Base-by-base conservation (phyloP, 148 eudicot species). In the Rhododendron molle region DNA sequence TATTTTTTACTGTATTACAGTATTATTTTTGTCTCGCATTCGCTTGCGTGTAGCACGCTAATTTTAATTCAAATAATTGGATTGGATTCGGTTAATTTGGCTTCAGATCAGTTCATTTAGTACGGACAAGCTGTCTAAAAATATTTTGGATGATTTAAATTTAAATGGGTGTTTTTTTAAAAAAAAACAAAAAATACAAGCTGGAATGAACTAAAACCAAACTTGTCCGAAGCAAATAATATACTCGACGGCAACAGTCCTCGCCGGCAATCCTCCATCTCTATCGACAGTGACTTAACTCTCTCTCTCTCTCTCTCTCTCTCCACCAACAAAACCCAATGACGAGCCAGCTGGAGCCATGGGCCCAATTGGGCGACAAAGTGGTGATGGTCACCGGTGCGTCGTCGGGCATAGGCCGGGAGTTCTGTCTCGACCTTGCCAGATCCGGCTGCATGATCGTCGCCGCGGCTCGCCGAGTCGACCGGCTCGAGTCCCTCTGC, bases 361-460 rank as follows among this genome's bases (percentile, higher is more conserved):
- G 87, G 87, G 5, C 11, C 28, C 60, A 85, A 12, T 43, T 85
- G 44, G 84, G 23, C 14, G 84, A 32, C 46, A 89, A 87, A 77
- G 85, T 87, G 14, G 91, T 89, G 50, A 82, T 89, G 89, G 87
- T 88, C 78, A 34, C 85, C 67, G 50, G 83, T 6, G 87, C 87
- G 2, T 85, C 87, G 6, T 60, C 87, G 11, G 87, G 87, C n/a
- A 80, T 85, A 8, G 90, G 90, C 76, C 13, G 84, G 2, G 89
- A 83, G 0, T 67, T 85, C 21, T 87, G 86, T 43, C 76, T 89
- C 26, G 85, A 87, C 81, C 47, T 89, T 7, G 88, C 90, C 32
- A 85, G 52, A 56, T 83, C 89, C n/a, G 91, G 91, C 52, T 89
- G 89, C 84, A 78, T 78, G 79, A 87, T 89, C 80, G 9, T 89